phyloP scores from a whole-genome alignment of 495 filamentous ascomycete species.

The Cairneyella variabilis region DNA sequence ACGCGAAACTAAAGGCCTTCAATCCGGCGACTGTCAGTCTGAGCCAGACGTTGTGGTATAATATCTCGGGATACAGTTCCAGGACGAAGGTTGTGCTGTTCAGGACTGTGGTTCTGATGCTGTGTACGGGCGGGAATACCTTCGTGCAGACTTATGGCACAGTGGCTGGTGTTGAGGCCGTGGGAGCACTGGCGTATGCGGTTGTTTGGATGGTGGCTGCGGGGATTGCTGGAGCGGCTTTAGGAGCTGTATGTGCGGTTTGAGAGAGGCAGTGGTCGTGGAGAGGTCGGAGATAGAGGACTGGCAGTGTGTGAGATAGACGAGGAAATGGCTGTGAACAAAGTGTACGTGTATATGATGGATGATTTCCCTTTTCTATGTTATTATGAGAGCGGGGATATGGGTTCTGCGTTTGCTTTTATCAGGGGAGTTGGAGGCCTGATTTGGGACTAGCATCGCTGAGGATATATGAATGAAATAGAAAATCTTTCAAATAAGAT shows the following conservation, averaged over 20 bases:
- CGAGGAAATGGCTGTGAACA: no score
- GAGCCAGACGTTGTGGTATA: slow-evolving; percentile 57
- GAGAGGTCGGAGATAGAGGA: neutral
- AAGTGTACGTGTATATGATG: no score
- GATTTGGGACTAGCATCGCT: no score
- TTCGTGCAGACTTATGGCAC: slow-evolving; percentile 58
- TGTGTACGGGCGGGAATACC: slow-evolving; percentile 56
- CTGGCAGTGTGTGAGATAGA: neutral
- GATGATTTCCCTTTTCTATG: no score
- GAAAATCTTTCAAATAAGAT: no score
- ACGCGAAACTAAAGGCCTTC: slow-evolving; percentile 31
- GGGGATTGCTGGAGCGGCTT: slow-evolving; percentile 51
- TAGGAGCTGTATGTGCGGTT: slow-evolving; percentile 47
- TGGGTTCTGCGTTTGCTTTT: no score
- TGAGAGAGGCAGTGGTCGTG: neutral
- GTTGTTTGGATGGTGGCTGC: slow-evolving; percentile 64
- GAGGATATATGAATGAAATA: no score
- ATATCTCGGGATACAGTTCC: slow-evolving; percentile 55
- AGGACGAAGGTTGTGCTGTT: slow-evolving; percentile 62
- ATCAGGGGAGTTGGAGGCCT: no score
- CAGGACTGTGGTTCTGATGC: slow-evolving; percentile 58
- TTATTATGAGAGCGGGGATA: no score
- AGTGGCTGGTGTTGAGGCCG: slow-evolving; percentile 60
- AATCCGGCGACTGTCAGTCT: slow-evolving; percentile 51
- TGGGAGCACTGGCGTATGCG: slow-evolving; percentile 67